phyloP scores from a whole-genome alignment of 2,329 filamentous ascomycete genomes.

The Ascochyta pisi region DNA sequence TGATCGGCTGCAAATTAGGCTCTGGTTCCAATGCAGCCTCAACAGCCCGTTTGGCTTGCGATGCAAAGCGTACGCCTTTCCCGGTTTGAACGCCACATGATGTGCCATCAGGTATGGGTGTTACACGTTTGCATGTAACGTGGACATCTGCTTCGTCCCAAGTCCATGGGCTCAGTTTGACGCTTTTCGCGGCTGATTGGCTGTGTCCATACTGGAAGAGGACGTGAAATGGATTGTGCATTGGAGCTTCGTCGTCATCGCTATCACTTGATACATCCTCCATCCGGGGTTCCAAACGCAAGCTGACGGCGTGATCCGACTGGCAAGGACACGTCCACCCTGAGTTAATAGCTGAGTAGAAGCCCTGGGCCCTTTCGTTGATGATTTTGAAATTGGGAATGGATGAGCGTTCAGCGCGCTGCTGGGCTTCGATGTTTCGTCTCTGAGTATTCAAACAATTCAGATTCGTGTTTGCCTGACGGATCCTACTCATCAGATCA shows the following conservation, averaged over 20 bases:
- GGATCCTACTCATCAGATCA: slow-evolving; percentile 30
- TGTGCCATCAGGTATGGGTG: too few relatives aligned
- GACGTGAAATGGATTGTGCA: slow-evolving; percentile 7
- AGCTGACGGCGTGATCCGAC: slow-evolving; percentile 30
- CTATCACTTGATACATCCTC: slow-evolving; percentile 11
- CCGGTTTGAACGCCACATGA: neutral
- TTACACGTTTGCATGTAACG: neutral
- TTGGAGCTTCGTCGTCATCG: slow-evolving; percentile 1
- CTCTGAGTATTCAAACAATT: slow-evolving; percentile 2
- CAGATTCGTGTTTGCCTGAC: neutral
- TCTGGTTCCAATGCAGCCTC: neutral
- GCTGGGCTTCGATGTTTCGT: slow-evolving; percentile 2
- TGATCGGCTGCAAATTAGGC: slow-evolving; percentile 1
- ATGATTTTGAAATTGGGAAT: slow-evolving; percentile 1
- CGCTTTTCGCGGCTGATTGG: neutral
- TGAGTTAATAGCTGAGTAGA: slow-evolving; percentile 17
- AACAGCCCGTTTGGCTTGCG: neutral
- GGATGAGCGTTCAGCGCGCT: neutral
- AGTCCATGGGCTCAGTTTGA: neutral
- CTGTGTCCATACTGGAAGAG: neutral
- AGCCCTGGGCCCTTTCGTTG: neutral
- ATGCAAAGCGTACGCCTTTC: neutral
- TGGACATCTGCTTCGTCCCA: slow-evolving; percentile 7
- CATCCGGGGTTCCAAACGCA: slow-evolving; percentile 34
- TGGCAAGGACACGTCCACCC: slow-evolving; percentile 36